Evolutionary conservation across 495 filamentous ascomycete species (phyloP).

Genomic region (Penicillium manginii): DNA sequence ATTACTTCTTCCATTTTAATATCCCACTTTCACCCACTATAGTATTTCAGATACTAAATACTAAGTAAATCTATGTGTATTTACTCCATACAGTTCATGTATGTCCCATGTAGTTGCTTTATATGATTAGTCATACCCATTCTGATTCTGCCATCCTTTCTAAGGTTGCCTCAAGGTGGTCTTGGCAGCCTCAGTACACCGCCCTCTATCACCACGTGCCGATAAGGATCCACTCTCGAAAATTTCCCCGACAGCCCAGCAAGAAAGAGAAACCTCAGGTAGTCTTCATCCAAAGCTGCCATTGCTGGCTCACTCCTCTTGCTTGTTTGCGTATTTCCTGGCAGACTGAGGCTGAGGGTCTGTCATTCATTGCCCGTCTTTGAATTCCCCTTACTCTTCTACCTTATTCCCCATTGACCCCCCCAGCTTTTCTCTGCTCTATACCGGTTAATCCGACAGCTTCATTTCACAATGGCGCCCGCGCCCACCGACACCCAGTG

Average conservation of each 20-base stretch:
- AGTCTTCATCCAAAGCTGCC: constrained; percentile 31
- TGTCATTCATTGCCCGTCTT: not conserved
- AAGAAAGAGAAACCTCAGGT: constrained; percentile 10
- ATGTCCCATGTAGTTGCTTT: no score
- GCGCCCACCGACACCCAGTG: constrained; percentile 70
- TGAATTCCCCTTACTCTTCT: not conserved
- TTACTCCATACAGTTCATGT: no score
- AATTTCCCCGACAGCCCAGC: constrained; percentile 43
- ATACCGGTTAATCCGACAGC: constrained; percentile 20
- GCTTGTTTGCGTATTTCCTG: constrained; percentile 19
- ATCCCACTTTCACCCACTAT: no score
- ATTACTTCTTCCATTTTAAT: no score
- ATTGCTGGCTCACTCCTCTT: constrained; percentile 34
- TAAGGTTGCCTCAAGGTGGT: no score
- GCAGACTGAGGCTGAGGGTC: constrained; percentile 24
- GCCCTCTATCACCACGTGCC: constrained; percentile 50
- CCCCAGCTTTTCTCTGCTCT: constrained; percentile 15
- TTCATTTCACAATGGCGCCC: constrained; percentile 43
- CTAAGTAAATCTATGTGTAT: no score
- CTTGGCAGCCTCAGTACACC: not conserved
- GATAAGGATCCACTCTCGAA: constrained; percentile 55
- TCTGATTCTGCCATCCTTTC: not conserved
- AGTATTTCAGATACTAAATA: no score
- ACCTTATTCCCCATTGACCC: not conserved
- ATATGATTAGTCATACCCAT: no score